A percentile compares a stretch with the other conserved stretches of the same genome.
Evolutionary conservation across 345 rosid species (phyloP).

Genomic region (Litchi chinensis): DNA sequence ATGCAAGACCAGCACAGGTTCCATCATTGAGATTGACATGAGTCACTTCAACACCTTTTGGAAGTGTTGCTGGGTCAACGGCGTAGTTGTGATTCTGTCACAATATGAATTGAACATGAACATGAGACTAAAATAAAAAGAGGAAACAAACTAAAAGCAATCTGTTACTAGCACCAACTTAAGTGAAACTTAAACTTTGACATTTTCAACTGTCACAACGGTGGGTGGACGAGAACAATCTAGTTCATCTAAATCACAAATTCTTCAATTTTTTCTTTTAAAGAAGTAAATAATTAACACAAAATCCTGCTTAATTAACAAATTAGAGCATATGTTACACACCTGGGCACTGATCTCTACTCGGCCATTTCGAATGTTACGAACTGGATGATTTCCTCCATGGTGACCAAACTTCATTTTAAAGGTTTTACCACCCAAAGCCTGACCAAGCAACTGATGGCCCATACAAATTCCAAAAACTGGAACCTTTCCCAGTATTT

Average conservation of each 20-base stretch:
- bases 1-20: slow-evolving; percentile 96
- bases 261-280: too few species aligned
- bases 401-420: slow-evolving; percentile 99
- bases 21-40: slow-evolving; percentile 93
- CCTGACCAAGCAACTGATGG: slow-evolving; percentile 95
- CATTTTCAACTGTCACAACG: not conserved
- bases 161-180: not conserved
- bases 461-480: slow-evolving; percentile 99
- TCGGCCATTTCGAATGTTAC: slow-evolving; percentile 60
- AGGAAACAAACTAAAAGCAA: not conserved
- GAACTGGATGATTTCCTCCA: slow-evolving; percentile 96
- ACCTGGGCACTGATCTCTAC: slow-evolving; percentile 99
- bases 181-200: not conserved
- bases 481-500: slow-evolving; percentile 80
- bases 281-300: too few species aligned
- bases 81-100: slow-evolving; percentile 96
- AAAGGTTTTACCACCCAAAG: slow-evolving; percentile 91
- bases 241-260: not conserved
- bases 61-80: slow-evolving; percentile 87
- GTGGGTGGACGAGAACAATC: not conserved
- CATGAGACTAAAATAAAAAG: not conserved
- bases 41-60: slow-evolving; percentile 84
- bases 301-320: not conserved
- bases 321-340: not conserved
- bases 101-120: slow-evolving; percentile 19